Evolutionary conservation across 441 rosid species (phyloP), one percentile per base, ranked within the genome.

Genomic region (Syzygium syzygioides): DNA sequence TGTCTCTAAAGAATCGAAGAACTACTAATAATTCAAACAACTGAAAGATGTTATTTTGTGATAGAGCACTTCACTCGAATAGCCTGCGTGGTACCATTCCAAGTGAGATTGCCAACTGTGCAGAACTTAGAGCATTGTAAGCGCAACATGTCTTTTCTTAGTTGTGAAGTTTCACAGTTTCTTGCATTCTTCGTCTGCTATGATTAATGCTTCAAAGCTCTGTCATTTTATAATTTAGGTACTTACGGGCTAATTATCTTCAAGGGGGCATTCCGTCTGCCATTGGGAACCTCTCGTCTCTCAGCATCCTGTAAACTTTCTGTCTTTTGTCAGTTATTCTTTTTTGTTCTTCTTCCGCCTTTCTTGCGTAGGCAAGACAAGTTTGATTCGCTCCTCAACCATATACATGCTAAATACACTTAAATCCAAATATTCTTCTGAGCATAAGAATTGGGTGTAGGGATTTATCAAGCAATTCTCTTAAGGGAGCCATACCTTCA

Each of bases 61-160:
- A 86, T 87, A 98, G 99, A 91, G 98, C 99, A 88, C 96, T 98
- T 91, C 99, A 98, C 91, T 97, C 95, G 91, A 98, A 98, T 91
- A 95, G 95, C 92, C 95, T 98, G 86, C 99, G 93, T 60, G 99
- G 99, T 19, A 89, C 91, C 68, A 96, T 98, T 87, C 99, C 99
- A 62, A 91, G 88, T 93, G 99, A 96, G 85, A 95, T 98, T 88
- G 88, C 94, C 85, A 92, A 95, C 71, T 96, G 99, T 89, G 93
- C 93, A 48, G 97, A 95, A 88, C 97, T 96, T 59, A 95, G 95
- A 92, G 99, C 99, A 88, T 88, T 98, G 99, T 98, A 93, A 94
- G 98, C 89, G 86, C 83, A 37, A 85, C 53, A 30, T 83, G 54
- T 41, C 41, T 56, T 64, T 71, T 87, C 85, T 13, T 14, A 26